A percentile compares a stretch with the other conserved stretches of the same genome.
Conservation (phyloP, 148 eudicot species). For the Spergularia bocconei region DNA sequence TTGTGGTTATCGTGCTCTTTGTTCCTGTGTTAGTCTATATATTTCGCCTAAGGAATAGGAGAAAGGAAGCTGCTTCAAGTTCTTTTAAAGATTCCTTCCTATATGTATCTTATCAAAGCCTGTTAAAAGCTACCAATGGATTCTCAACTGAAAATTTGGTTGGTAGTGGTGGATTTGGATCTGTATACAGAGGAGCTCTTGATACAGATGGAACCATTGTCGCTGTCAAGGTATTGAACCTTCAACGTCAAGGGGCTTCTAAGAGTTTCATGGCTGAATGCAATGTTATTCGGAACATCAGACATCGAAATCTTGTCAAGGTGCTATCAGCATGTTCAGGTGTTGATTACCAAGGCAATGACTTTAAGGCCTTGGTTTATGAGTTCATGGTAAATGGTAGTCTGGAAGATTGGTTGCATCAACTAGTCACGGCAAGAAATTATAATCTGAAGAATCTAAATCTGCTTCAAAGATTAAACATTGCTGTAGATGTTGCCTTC, state of each 20-base stretch:
- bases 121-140: neutral
- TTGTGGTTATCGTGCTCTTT: neutral
- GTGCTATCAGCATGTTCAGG: neutral
- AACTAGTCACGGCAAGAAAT: neutral
- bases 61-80: neutral
- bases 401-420: neutral
- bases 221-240: neutral
- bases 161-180: neutral
- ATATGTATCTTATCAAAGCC: neutral
- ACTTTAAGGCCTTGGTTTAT: no score
- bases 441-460: neutral
- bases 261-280: constrained; percentile 1
- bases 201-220: neutral
- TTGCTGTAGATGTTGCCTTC: neutral
- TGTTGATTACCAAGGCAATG: neutral
- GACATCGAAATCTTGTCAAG: neutral
- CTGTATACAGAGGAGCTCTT: neutral
- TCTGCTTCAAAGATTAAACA: neutral
- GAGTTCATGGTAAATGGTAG: neutral
- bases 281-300: neutral
- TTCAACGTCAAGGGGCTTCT: neutral
- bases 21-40: neutral
- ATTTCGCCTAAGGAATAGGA: neutral
- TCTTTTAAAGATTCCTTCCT: neutral
- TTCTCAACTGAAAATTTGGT: neutral